Evolutionary conservation across 1,284 basidiomycete genomes (phyloP), one percentile per base, ranked within the genome.

Genomic region (Peniophora sp.): DNA sequence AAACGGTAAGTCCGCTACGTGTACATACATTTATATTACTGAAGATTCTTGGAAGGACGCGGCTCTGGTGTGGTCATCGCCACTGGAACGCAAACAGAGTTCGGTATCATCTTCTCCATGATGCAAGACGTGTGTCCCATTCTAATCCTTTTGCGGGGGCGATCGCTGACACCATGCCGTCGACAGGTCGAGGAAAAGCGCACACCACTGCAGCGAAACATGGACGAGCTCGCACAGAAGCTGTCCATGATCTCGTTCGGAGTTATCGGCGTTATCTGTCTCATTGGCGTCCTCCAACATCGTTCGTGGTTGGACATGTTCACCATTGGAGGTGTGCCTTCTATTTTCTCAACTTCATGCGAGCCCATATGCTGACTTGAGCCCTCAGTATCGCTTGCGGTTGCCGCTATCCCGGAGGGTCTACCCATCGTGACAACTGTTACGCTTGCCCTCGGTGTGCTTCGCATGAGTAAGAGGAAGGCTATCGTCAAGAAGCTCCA

Each of bases 231-330:
- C 10, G 96, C 96, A 1, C 88, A 94, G 67, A 89, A 90, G 59
- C 78, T 99, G 0, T 96, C 92, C 6, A 74, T 94, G 32, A 70
- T 95, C 52, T 96, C 92, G 1, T 97, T 99, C 58, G 89, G 80
- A 19, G 79, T 98, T 48, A 99, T 99, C 59, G 95, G 92, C 14
- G 67, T 97, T 35, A 98, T 98, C 53, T 92, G 92, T 64, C 68
- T 99, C 50, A 85, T 98, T 57, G 96, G 96, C 3, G 80, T 96
- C 3, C 71, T 85, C 56, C 95, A 98, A 64, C 74, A 79, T 25
- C 76, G 94, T n/a, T 79, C 87, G 12, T 97, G 93, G 93, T 70
- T 98, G 10, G 95, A 97, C 49, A 97, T 98, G 96, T 98, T 98
- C 63, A 98, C 95, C 10, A 97, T 98, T 57, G 95, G 95, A 72